Evolutionary conservation across 2,329 filamentous ascomycete genomes (phyloP).

Genomic region (Aspergillus flavus): DNA sequence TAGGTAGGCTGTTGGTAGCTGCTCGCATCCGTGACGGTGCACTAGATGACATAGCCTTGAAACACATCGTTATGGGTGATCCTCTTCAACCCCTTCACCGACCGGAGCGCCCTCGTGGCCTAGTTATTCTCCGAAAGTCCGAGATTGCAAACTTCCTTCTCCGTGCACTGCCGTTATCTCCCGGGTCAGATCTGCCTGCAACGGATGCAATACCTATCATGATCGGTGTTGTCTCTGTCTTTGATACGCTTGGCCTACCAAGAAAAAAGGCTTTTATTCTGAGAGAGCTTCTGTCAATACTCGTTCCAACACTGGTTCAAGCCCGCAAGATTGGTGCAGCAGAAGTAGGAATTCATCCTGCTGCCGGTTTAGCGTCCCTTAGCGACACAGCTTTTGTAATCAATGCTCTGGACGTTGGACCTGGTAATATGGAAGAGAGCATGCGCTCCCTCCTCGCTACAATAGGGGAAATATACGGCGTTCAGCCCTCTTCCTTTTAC

Average conservation of each 20-base stretch:
- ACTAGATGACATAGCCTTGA: conserved; percentile 54
- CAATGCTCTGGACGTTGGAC: conserved; percentile 45
- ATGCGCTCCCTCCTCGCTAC: conserved; percentile 41
- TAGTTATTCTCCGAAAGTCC: conserved; percentile 56
- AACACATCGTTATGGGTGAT: conserved; percentile 61
- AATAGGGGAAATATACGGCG: conserved; percentile 44
- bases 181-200: conserved; percentile 64
- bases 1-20: conserved; percentile 56
- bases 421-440: conserved; percentile 46
- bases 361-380: conserved; percentile 77
- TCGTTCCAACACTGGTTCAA: conserved; percentile 84
- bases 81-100: conserved; percentile 40
- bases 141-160: conserved; percentile 68
- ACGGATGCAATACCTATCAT: conserved; percentile 78
- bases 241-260: conserved; percentile 76
- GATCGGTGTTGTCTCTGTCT: conserved; percentile 83
- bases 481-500: conserved; percentile 39
- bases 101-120: conserved; percentile 38
- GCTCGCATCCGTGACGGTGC: conserved; percentile 54
- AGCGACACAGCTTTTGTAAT: conserved; percentile 55
- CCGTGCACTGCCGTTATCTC: conserved; percentile 68
- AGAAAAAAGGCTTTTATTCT: conserved; percentile 91
- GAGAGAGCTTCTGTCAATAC: conserved; percentile 77
- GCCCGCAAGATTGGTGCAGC: conserved; percentile 90
- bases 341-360: conserved; percentile 94